These are phyloP conservation scores for Diaporthe destruens DNA, from an alignment of 2,329 filamentous ascomycete genomes.

Conservation along the genomic window DNA sequence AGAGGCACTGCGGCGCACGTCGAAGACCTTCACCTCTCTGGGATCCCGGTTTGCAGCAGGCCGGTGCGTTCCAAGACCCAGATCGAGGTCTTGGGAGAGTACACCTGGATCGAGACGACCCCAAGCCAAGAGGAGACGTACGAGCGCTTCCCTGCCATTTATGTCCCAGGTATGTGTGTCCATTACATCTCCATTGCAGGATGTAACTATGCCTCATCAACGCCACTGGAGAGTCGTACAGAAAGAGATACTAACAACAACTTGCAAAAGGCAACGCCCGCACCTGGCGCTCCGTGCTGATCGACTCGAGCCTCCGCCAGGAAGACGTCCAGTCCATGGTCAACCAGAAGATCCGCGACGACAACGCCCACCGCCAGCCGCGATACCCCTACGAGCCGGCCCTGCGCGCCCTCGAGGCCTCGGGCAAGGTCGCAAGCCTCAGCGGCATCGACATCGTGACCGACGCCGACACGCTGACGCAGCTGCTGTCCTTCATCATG, in stretches of 20 bases:
- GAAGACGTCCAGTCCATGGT: neutral
- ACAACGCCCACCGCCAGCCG: conserved; percentile 19
- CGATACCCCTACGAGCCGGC: conserved; percentile 38
- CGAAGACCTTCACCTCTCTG: conserved; percentile 25
- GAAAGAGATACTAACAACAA: neutral
- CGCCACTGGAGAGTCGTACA: no score
- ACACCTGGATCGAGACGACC: conserved; percentile 38
- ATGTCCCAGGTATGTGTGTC: conserved; percentile 29
- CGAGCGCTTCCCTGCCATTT: conserved; percentile 28
- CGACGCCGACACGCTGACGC: conserved; percentile 27
- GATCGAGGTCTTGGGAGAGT: conserved; percentile 36
- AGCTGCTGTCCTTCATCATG: conserved; percentile 32
- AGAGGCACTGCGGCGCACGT: conserved; percentile 32
- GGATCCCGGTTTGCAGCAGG: neutral
- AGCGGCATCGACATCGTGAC: conserved; percentile 31
- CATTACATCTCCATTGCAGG: neutral
- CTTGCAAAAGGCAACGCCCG: conserved; percentile 20
- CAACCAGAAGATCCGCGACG: conserved; percentile 14
- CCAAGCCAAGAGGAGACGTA: conserved; percentile 30
- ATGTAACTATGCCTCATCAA: no score
- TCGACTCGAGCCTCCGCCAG: neutral
- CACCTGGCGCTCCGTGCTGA: conserved; percentile 22
- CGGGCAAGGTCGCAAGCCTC: conserved; percentile 2
- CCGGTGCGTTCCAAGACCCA: conserved; percentile 1
- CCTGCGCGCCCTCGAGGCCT: conserved; percentile 31